These are phyloP conservation scores for Holtermannia corniformis DNA, from an alignment of 768 basidiomycete species.

Conservation along the genomic window DNA sequence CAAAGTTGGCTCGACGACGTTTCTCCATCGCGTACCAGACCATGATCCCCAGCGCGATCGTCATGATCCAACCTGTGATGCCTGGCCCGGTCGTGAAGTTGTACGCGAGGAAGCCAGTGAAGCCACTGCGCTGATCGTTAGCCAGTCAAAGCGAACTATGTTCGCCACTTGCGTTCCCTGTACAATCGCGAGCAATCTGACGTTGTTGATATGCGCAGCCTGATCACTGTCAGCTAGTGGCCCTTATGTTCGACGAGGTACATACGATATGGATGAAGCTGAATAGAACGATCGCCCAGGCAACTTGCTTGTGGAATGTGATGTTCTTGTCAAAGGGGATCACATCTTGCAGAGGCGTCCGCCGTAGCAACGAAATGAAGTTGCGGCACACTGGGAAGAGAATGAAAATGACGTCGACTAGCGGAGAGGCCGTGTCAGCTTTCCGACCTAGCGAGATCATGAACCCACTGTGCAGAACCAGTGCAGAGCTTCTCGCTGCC, in stretches of 20 bases:
- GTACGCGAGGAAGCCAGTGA: slow-evolving; percentile 61
- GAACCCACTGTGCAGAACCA: slow-evolving; percentile 57
- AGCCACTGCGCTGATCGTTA: slow-evolving; percentile 44
- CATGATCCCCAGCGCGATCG: slow-evolving; percentile 60
- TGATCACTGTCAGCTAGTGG: neutral
- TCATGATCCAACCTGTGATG: slow-evolving; percentile 80
- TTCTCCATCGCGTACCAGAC: slow-evolving; percentile 80
- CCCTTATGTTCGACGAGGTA: neutral
- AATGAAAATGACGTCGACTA: slow-evolving; percentile 80
- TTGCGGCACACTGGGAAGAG: slow-evolving; percentile 91
- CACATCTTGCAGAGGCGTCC: slow-evolving; percentile 54
- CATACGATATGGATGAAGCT: slow-evolving; percentile 59
- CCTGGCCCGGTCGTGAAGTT: slow-evolving; percentile 60
- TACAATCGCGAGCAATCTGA: slow-evolving; percentile 62
- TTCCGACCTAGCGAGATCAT: neutral
- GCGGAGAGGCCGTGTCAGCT: neutral
- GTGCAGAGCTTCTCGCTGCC: slow-evolving; percentile 77
- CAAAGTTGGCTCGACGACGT: slow-evolving; percentile 64
- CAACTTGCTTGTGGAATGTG: slow-evolving; percentile 67
- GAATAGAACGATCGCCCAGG: slow-evolving; percentile 77
- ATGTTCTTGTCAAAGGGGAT: slow-evolving; percentile 76
- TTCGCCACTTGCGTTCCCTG: slow-evolving; percentile 15
- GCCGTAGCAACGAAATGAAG: slow-evolving; percentile 79
- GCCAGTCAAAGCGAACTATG: neutral
- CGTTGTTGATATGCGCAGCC: slow-evolving; percentile 42